Percentiles rank a stretch among this genome's conserved stretches.
phyloP scores from a whole-genome alignment of 306 rosid species.

The Ormosia emarginata region DNA sequence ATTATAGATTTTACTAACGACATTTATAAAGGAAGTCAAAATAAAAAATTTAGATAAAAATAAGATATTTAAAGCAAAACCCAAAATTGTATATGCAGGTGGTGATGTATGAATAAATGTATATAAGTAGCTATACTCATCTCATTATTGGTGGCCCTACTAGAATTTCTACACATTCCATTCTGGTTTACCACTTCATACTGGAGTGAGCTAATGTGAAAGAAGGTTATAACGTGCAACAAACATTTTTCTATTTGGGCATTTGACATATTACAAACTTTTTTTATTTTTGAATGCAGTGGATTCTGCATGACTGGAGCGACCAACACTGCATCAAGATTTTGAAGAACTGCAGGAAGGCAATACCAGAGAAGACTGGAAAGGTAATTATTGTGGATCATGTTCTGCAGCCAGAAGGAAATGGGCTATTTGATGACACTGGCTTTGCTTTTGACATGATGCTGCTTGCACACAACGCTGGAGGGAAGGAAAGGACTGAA shows the following conservation, averaged over 20 bases:
- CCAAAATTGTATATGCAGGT: too few species aligned
- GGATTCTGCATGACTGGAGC: slow-evolving; percentile 71
- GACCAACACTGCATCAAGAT: slow-evolving; percentile 58
- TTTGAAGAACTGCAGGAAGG: slow-evolving; percentile 49
- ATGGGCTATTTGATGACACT: slow-evolving; percentile 37
- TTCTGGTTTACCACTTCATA: too few species aligned
- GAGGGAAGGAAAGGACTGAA: slow-evolving; percentile 52
- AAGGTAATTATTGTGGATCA: slow-evolving; percentile 52
- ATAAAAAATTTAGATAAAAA: too few species aligned
- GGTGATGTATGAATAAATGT: too few species aligned
- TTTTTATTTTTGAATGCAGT: slow-evolving; percentile 28
- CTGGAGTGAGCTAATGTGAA: too few species aligned
- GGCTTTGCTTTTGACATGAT: slow-evolving; percentile 47
- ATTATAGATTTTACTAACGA: too few species aligned
- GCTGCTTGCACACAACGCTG: slow-evolving; percentile 45
- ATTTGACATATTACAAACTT: not conserved
- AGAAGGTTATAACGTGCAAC: too few species aligned
- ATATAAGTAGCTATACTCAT: too few species aligned
- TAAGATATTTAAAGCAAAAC: too few species aligned
- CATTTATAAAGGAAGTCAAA: too few species aligned
- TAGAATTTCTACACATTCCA: too few species aligned
- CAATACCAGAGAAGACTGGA: slow-evolving; percentile 44
- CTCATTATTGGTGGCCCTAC: too few species aligned
- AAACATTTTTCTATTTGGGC: not conserved
- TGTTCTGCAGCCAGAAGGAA: slow-evolving; percentile 36